These are phyloP conservation scores for Edaphochlamys debaryana DNA, from an alignment of 139 green algal genomes.

Conservation along the genomic window DNA sequence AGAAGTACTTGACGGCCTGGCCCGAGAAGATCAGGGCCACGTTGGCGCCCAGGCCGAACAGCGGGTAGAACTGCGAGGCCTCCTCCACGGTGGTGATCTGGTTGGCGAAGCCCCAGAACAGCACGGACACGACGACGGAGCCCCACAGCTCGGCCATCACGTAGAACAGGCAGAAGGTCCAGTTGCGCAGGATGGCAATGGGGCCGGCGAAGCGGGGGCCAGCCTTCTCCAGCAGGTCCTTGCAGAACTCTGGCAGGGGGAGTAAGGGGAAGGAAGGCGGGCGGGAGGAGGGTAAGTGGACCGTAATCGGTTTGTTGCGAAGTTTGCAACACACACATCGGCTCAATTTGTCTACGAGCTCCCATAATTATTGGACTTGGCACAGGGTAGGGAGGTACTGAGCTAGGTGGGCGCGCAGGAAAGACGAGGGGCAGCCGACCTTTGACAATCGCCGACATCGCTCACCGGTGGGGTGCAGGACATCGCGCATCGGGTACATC, in stretches of 20 bases:
- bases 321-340: background rate
- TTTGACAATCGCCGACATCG: no score
- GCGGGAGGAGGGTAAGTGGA: background rate
- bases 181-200: slow-evolving; percentile 99
- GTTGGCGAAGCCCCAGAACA: slow-evolving; percentile 99
- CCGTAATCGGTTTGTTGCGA: background rate
- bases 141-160: slow-evolving; percentile 99
- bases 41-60: slow-evolving; percentile 98
- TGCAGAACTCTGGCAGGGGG: slow-evolving; percentile 69
- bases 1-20: slow-evolving; percentile 97
- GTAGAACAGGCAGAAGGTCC: slow-evolving; percentile 99
- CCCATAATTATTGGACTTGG: no score
- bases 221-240: slow-evolving; percentile 78
- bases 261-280: background rate
- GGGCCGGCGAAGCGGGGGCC: slow-evolving; percentile 91
- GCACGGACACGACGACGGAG: slow-evolving; percentile 98
- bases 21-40: slow-evolving; percentile 98
- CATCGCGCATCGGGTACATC: slow-evolving; percentile 93
- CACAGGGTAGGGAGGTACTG: no score
- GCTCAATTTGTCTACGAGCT: no score
- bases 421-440: no score
- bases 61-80: slow-evolving; percentile 98
- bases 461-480: slow-evolving; percentile 90
- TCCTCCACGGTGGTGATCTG: slow-evolving; percentile 99
- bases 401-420: no score